Conservation (phyloP, 164 flowering plant species). For the Echeveria elegans region DNA sequence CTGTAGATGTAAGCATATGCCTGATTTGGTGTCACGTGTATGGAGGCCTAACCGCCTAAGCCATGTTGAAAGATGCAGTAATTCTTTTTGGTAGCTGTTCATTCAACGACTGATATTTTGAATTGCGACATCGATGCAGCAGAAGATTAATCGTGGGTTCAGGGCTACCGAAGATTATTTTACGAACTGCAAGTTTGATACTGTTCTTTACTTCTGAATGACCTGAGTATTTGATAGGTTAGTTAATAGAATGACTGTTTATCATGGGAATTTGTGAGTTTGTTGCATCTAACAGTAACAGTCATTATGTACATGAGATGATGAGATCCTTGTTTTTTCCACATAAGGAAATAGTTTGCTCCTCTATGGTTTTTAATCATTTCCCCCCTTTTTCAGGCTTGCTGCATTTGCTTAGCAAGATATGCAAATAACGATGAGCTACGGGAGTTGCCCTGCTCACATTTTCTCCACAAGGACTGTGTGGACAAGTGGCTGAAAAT, state of each 20-base stretch:
- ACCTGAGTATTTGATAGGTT: neutral
- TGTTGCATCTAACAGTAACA: no score
- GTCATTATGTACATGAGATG: neutral
- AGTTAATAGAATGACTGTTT: neutral
- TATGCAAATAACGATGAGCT: slow-evolving; percentile 56
- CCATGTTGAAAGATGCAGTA: no score
- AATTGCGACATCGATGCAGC: neutral
- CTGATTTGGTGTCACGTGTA: no score
- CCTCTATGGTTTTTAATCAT: neutral
- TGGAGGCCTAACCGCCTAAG: no score
- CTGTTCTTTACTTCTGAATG: neutral
- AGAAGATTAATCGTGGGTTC: neutral
- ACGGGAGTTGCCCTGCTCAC: slow-evolving; percentile 61
- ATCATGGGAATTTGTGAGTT: no score
- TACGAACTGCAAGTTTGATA: neutral
- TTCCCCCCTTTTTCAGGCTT: slow-evolving; percentile 28
- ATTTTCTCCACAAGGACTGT: slow-evolving; percentile 60
- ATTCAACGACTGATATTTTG: neutral
- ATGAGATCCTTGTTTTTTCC: neutral
- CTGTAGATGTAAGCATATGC: no score
- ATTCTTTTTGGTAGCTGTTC: neutral
- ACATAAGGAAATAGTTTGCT: neutral
- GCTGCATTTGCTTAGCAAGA: slow-evolving; percentile 66
- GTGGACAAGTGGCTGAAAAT: slow-evolving; percentile 71
- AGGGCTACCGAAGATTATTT: neutral